Evolutionary conservation across 2,329 filamentous ascomycete genomes (phyloP).

Genomic region (Ambrosiella cleistominuta): DNA sequence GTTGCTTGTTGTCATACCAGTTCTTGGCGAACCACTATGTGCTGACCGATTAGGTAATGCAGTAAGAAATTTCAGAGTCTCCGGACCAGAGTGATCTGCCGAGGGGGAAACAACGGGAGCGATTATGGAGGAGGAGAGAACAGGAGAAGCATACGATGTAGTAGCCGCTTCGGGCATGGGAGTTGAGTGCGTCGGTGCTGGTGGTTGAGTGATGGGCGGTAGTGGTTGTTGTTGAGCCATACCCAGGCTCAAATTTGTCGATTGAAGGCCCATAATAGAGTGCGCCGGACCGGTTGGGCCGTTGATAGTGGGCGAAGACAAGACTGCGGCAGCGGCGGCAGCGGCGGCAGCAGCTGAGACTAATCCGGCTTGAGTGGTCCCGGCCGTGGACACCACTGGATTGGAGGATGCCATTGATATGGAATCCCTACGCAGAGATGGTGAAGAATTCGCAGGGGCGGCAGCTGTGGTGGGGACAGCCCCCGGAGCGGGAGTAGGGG

Average conservation of each 20-base stretch:
- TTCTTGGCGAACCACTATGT: no score
- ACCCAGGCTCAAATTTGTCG: background rate
- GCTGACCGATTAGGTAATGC: background rate
- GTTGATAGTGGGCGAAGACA: background rate
- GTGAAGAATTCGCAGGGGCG: background rate
- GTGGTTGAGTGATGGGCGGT: background rate
- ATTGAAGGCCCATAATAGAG: background rate
- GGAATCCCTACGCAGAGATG: background rate
- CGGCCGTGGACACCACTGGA: background rate
- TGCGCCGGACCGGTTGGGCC: no score
- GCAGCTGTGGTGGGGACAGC: background rate
- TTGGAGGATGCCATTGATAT: background rate
- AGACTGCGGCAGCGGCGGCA: background rate
- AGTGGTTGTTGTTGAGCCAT: background rate
- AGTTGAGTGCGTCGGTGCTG: background rate
- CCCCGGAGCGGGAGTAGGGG: background rate
- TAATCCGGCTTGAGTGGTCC: slow-evolving; percentile 4
- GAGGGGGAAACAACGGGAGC: background rate
- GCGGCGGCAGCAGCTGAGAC: slow-evolving; percentile 15
- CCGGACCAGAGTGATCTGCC: background rate
- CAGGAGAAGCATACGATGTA: background rate
- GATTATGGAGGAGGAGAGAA: background rate
- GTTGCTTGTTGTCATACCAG: no score
- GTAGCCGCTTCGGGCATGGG: background rate
- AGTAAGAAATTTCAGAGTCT: background rate